Conservation (phyloP, 1,139 yeast species). For the Torulaspora globosa region DNA sequence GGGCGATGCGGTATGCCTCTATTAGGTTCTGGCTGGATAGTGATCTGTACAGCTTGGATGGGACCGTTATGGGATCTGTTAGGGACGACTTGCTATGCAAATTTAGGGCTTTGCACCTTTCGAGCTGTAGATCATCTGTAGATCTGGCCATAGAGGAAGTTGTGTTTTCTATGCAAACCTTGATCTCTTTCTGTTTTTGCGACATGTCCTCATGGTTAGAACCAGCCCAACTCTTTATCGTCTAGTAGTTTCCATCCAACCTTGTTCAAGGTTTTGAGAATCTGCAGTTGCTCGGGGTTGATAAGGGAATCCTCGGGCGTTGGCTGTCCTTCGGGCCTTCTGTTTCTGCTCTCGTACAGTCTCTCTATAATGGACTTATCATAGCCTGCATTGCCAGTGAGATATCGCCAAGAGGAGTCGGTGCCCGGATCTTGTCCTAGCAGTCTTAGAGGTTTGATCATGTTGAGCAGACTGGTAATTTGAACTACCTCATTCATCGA, state of each 20-base stretch:
- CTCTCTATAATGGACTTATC: conserved; percentile 8
- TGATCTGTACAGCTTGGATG: not conserved
- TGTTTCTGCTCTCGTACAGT: conserved; percentile 4
- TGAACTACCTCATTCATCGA: conserved; percentile 36
- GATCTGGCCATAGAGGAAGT: not conserved
- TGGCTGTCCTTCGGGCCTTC: not conserved
- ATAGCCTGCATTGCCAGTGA: conserved; percentile 1
- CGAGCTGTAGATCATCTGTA: not conserved
- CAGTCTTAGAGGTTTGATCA: conserved; percentile 33
- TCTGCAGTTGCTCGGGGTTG: conserved; percentile 8
- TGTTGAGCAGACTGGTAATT: conserved; percentile 30
- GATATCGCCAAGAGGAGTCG: conserved; percentile 5
- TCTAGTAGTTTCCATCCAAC: conserved; percentile 31
- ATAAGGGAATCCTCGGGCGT: not conserved
- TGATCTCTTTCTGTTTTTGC: not conserved
- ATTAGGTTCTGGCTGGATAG: not conserved
- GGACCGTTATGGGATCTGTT: not conserved
- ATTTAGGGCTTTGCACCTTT: not conserved
- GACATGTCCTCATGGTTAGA: conserved; percentile 1
- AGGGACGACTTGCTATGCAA: not conserved
- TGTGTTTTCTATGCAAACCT: no score
- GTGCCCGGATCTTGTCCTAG: conserved; percentile 26
- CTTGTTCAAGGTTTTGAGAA: conserved; percentile 20
- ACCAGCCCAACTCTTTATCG: conserved; percentile 37
- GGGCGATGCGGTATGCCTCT: not conserved